Evolutionary conservation across 495 filamentous ascomycete genomes (phyloP), one percentile per base, ranked within the genome.

Genomic region (Penicillium paxilli): DNA sequence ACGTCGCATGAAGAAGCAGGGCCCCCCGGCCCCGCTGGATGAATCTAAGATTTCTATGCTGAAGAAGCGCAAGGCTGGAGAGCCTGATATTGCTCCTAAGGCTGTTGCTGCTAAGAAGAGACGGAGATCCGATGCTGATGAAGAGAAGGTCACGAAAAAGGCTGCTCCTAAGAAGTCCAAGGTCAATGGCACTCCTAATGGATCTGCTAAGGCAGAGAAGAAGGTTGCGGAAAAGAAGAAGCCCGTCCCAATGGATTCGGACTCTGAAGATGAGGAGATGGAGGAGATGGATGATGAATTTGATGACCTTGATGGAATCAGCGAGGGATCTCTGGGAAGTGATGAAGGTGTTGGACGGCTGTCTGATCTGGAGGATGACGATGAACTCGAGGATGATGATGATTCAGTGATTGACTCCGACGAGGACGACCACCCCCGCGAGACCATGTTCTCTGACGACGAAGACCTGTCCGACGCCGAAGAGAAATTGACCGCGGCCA

Each of bases 1-100:
- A 57, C 89, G 91, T 63, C 91, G 94, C 57, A 93, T 96, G 87
- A 86, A 89, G 68, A 96, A 98, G 74, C 94, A 98, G 78, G 95
- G 91, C 30, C 82, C 88, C 55, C 95, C 95, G 25, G 81, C 85
- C 52, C 80, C 85, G 24, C 82, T 96, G 52, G 87, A 93, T 60
- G 91, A 96, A 69, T 85, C 83, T 22, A 87, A 87, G 62, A 84
- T 89, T 55, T 80, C 85, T 26, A 84, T 84, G 47, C 67, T 86
- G 51, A 90, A 80, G 64, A 87, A 96, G 79, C 79, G 90, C 65
- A 95, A 96, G 72, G 83, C 81, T 33, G 83, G 77, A 23, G 73
- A 83, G 28, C 73, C 77, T 62, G 73, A 76, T 46, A 54, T 69
- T 17, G 44, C 58, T 12, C 16, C 62, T 24, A 75, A 76, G 54